A percentile compares a stretch with the other conserved stretches of the same genome.
Evolutionary conservation across 306 rosid genomes (phyloP).

Genomic region (Canavalia gladiata): DNA sequence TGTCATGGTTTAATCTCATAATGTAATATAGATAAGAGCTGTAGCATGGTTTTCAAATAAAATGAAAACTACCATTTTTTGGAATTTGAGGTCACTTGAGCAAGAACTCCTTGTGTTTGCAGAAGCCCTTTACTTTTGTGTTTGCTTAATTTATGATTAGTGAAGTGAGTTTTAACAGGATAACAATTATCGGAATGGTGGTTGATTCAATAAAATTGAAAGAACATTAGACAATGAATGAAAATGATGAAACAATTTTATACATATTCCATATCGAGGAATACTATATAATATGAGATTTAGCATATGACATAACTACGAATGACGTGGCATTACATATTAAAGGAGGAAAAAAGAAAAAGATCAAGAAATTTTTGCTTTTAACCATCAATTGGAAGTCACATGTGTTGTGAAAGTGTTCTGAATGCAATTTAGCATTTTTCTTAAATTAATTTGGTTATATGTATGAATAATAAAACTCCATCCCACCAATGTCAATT

Average conservation of each 20-base stretch:
- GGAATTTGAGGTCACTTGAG: neutral
- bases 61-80: conserved; percentile 5
- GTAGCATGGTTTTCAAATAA: conserved; percentile 7
- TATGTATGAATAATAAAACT: too few relatives aligned
- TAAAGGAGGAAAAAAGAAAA: too few relatives aligned
- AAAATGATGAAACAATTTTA: neutral
- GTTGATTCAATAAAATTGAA: neutral
- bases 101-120: neutral
- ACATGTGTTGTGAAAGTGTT: too few relatives aligned
- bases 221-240: neutral
- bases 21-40: neutral
- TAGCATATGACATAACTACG: too few relatives aligned
- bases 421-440: too few relatives aligned
- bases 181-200: neutral
- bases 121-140: neutral
- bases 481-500: too few relatives aligned
- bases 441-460: too few relatives aligned
- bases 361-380: too few relatives aligned
- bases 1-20: neutral
- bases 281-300: too few relatives aligned
- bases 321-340: too few relatives aligned
- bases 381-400: too few relatives aligned
- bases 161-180: neutral
- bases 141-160: neutral
- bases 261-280: neutral